These are phyloP conservation scores for Cladosporium sp. DNA, from an alignment of 2,329 filamentous ascomycete species.

Conservation along the genomic window DNA sequence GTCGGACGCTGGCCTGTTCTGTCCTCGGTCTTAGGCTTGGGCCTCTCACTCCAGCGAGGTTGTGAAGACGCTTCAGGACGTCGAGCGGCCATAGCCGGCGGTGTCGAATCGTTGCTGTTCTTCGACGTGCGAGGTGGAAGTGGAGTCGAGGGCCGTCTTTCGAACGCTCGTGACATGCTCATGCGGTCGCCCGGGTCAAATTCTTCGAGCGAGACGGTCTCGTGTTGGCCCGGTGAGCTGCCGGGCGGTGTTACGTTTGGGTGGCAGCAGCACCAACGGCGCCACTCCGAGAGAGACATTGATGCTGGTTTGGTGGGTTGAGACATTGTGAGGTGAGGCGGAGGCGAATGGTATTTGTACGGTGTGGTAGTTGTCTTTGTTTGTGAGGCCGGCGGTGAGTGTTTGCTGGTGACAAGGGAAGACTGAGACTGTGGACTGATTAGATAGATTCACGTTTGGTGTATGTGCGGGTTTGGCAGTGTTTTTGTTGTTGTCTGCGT, in stretches of 20 bases:
- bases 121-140: background rate
- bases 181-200: constrained; percentile 3
- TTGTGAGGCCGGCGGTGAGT: background rate
- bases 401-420: background rate
- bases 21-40: background rate
- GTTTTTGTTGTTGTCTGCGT: background rate
- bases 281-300: constrained; percentile 2
- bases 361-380: background rate
- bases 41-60: background rate
- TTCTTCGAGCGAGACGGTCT: background rate
- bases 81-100: background rate
- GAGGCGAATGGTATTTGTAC: background rate
- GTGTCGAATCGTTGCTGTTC: background rate
- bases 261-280: constrained; percentile 5
- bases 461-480: background rate
- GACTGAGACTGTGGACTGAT: background rate
- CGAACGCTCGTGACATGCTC: background rate
- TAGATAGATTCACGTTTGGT: background rate
- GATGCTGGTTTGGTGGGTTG: background rate
- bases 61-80: background rate
- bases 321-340: background rate
- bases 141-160: background rate
- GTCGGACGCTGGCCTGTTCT: background rate
- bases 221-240: background rate
- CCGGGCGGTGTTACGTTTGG: background rate